Conservation (phyloP, 1,139 yeast genomes). For the Magnusiomyces sp. region DNA sequence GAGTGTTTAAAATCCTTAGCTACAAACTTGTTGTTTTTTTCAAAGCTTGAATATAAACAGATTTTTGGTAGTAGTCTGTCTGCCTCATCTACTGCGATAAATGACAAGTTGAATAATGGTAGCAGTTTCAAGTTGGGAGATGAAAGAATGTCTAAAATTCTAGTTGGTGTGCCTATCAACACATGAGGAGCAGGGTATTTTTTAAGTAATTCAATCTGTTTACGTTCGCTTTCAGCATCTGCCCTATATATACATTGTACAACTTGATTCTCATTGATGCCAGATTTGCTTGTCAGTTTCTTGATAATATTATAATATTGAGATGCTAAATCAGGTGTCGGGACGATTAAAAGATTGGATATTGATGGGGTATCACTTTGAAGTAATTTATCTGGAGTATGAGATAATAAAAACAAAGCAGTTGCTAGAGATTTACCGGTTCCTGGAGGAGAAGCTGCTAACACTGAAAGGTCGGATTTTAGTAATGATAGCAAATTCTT, state of each 20-base stretch:
- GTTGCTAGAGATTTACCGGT: conserved; percentile 27
- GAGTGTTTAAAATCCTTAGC: background rate
- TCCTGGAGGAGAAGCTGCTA: conserved; percentile 24
- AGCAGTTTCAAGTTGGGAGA: conserved; percentile 15
- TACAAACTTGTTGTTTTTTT: background rate
- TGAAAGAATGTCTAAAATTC: conserved; percentile 64
- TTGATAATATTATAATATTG: conserved; percentile 46
- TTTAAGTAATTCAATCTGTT: conserved; percentile 56
- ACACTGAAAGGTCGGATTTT: conserved; percentile 25
- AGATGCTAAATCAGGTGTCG: conserved; percentile 72
- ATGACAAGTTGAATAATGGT: conserved; percentile 18
- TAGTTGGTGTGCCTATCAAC: conserved; percentile 78
- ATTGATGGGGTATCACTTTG: conserved; percentile 11
- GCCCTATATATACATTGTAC: conserved; percentile 59
- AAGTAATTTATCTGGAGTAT: background rate
- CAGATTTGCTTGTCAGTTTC: conserved; percentile 37
- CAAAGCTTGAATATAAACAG: background rate
- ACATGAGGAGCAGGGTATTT: conserved; percentile 69
- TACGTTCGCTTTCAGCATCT: conserved; percentile 64
- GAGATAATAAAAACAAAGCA: conserved; percentile 20
- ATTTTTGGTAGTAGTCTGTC: conserved; percentile 17
- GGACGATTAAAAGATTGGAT: conserved; percentile 51
- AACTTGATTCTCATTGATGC: conserved; percentile 36
- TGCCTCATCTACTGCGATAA: conserved; percentile 21
- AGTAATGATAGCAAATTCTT: conserved; percentile 27